These are phyloP conservation scores for Rhodotorula sp. DNA, from an alignment of 1,284 basidiomycete species.

Conservation along the genomic window DNA sequence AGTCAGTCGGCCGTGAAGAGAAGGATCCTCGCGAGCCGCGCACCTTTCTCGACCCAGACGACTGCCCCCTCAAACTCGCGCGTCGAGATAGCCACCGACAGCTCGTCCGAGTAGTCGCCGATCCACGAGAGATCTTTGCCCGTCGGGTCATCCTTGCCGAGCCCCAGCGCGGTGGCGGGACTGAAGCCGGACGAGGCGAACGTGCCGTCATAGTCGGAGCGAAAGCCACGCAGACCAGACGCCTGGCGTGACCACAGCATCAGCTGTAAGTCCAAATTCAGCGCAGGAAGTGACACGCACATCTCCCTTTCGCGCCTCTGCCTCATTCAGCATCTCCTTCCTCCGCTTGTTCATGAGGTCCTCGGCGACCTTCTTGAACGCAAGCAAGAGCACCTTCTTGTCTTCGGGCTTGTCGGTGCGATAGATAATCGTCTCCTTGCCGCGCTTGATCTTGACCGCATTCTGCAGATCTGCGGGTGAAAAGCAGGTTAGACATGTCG, in stretches of 20 bases:
- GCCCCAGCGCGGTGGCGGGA: constrained; percentile 36
- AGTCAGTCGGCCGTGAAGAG: constrained; percentile 12
- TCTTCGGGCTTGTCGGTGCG: constrained; percentile 77
- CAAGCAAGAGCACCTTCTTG: constrained; percentile 79
- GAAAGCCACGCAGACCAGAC: constrained; percentile 19
- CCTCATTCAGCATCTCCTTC: constrained; percentile 66
- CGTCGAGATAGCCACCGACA: constrained; percentile 87
- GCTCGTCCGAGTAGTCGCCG: constrained; percentile 84
- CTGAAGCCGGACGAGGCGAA: constrained; percentile 37
- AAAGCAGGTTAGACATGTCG: too few species aligned
- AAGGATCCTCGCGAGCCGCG: constrained; percentile 35
- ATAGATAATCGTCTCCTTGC: constrained; percentile 92
- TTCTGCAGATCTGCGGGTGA: constrained; percentile 75
- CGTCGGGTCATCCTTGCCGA: constrained; percentile 49
- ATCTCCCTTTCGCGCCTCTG: constrained; percentile 43
- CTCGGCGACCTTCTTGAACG: constrained; percentile 89
- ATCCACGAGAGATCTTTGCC: constrained; percentile 81
- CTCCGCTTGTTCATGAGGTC: constrained; percentile 82
- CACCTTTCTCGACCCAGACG: constrained; percentile 77
- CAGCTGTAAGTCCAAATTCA: neutral
- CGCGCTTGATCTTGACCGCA: constrained; percentile 91
- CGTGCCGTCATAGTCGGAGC: constrained; percentile 33
- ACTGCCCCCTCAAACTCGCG: constrained; percentile 87
- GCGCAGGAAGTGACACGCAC: constrained; percentile 12
- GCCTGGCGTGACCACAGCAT: neutral